Evolutionary conservation across 2,329 filamentous ascomycete genomes (phyloP).

Genomic region (Trichoderma sp.): DNA sequence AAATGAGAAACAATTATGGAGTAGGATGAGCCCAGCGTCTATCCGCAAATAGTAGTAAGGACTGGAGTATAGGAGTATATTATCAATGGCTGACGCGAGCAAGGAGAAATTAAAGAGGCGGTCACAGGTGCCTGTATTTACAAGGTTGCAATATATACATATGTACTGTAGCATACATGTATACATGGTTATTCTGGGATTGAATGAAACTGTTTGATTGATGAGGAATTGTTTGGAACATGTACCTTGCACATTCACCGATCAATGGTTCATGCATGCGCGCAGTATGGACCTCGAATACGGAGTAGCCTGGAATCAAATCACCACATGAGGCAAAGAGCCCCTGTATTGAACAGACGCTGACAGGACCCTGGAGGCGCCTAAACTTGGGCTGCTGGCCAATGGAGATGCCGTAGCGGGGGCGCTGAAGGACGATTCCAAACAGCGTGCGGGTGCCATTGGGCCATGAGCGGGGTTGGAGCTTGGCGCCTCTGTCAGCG

Average conservation of each 20-base stretch:
- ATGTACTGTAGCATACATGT: too few species aligned
- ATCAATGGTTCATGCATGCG: neutral
- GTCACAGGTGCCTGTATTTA: neutral
- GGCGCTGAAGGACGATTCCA: constrained; percentile 10
- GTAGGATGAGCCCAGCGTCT: neutral
- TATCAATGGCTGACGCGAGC: neutral
- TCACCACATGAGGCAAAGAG: neutral
- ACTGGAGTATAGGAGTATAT: neutral
- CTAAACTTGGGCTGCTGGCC: neutral
- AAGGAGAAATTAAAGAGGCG: neutral
- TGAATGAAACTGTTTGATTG: neutral
- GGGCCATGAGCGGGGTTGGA: neutral
- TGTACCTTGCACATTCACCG: neutral
- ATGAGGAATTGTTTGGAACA: neutral
- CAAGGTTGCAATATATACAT: too few species aligned
- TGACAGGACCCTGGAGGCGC: neutral
- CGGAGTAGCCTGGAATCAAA: neutral
- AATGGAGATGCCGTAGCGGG: neutral
- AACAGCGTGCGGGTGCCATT: neutral
- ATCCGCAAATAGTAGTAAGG: neutral
- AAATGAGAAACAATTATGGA: neutral
- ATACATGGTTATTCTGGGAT: neutral
- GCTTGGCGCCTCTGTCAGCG: constrained; percentile 3
- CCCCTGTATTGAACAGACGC: neutral
- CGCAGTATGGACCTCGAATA: neutral